Evolutionary conservation across 768 basidiomycete species (phyloP), one percentile per base, ranked within the genome.

Genomic region (Cubamyces lactineus): DNA sequence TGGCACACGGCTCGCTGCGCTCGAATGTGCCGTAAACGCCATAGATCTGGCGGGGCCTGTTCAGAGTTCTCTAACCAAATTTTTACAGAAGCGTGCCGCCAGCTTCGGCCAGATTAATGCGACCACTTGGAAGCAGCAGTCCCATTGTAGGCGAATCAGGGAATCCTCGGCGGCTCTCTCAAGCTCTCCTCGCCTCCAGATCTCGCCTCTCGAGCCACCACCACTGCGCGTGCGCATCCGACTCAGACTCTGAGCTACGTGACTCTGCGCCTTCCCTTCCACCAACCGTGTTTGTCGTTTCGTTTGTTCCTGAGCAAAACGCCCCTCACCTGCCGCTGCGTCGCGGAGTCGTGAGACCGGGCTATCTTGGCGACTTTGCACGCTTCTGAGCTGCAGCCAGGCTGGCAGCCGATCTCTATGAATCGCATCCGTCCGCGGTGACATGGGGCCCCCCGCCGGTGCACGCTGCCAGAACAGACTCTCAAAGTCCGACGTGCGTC

Each of bases 401-500:
- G 34, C 34, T 34, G 34, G 34, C 34, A 34, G 34, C 34, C 34
- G 34, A 34, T 34, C 34, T 34, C 34, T 6, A 34, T 34, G 34
- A 34, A 34, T 6, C 34, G 34, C 34, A 6, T 9, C 34, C 34
- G 34, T 11, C 34, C 4, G 11, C 6, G 34, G 34, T 34, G 34
- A 11, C 34, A 34, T 34, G 34, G 34, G 34, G 34, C 6, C 34
- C 6, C 34, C 34, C 34, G 34, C 34, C 34, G 34, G 34, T 34
- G 34, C 48, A 24, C 53, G 41, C 28, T 11, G 45, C 24, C 34
- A 24, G 40, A 26, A 43, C 39, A 41, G 40, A n/a, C 55, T 43
- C 61, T 52, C 61, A 52, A 57, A 62, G 34, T 45, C 61, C 61
- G 54, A 48, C 53, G 47, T 55, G 61, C 38, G 26, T 24, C 55